phyloP scores from a whole-genome alignment of 1,139 yeast species.

The Spathaspora sp. region DNA sequence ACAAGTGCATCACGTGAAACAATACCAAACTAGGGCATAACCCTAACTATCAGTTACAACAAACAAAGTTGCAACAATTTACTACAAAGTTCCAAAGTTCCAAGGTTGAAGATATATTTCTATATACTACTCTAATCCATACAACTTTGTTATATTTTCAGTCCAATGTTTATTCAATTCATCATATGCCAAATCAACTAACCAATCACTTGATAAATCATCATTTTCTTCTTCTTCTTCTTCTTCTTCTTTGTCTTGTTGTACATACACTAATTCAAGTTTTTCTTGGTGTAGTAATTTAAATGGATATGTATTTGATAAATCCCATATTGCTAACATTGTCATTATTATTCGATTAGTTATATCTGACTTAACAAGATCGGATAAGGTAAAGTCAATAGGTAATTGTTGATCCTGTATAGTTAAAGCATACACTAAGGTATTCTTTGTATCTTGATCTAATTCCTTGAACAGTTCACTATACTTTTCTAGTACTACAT shows the following conservation, averaged over 20 bases:
- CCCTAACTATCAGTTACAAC: background rate
- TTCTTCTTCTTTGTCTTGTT: background rate
- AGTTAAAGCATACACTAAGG: conserved; percentile 16
- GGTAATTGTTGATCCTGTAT: conserved; percentile 1
- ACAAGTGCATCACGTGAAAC: background rate
- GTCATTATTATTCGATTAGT: conserved; percentile 32
- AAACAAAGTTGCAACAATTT: background rate
- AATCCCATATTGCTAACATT: conserved; percentile 34
- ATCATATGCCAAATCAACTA: conserved; percentile 8
- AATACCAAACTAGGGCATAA: background rate
- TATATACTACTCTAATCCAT: conserved; percentile 21
- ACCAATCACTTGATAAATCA: conserved; percentile 7
- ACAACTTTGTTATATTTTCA: conserved; percentile 22
- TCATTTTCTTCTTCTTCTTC: conserved; percentile 2
- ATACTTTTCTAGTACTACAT: conserved; percentile 10
- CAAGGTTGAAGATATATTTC: background rate
- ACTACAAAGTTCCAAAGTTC: background rate
- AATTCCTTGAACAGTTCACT: conserved; percentile 8
- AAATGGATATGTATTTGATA: conserved; percentile 21
- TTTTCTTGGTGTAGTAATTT: conserved; percentile 12
- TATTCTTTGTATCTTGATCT: conserved; percentile 3
- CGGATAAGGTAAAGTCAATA: conserved; percentile 8
- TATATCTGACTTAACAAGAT: conserved; percentile 19
- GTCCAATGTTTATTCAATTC: conserved; percentile 17
- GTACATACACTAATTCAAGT: background rate